These are phyloP conservation scores for Porpolomopsis calyptriformis DNA, from an alignment of 768 basidiomycete genomes.

Conservation along the genomic window DNA sequence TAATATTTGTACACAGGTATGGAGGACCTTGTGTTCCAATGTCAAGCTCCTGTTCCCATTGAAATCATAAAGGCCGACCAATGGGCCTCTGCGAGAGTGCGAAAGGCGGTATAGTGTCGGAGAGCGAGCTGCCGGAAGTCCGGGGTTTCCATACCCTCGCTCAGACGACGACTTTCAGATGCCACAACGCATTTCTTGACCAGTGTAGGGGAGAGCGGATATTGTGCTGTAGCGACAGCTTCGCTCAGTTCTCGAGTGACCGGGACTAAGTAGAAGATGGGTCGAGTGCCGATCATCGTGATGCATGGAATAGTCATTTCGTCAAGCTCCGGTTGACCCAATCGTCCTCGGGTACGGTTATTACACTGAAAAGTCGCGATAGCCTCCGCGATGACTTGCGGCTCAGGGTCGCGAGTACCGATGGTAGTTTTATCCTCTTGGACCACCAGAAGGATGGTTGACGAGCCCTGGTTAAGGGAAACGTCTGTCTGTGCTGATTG, in stretches of 20 bases:
- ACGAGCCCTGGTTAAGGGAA: constrained; percentile 13
- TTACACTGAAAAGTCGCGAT: constrained; percentile 22
- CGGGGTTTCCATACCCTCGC: constrained; percentile 22
- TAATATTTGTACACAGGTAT: no score
- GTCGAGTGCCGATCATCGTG: constrained; percentile 17
- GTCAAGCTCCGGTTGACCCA: constrained; percentile 10
- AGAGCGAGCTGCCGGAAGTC: constrained; percentile 21
- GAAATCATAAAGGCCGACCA: constrained; percentile 14
- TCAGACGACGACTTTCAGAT: constrained; percentile 8
- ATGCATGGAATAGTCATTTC: constrained; percentile 14
- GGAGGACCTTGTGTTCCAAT: background rate
- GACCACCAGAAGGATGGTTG: constrained; percentile 16
- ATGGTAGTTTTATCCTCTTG: constrained; percentile 16
- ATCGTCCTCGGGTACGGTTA: constrained; percentile 12
- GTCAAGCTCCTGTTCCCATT: background rate
- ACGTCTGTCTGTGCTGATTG: constrained; percentile 17
- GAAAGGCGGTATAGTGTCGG: constrained; percentile 20
- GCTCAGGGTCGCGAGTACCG: constrained; percentile 14
- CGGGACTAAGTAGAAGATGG: constrained; percentile 17
- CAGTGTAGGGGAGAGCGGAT: constrained; percentile 8
- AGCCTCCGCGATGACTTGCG: constrained; percentile 21
- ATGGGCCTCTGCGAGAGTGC: constrained; percentile 17
- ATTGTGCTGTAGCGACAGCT: constrained; percentile 8
- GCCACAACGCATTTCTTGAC: constrained; percentile 17
- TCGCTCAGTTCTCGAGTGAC: constrained; percentile 14